A percentile compares a stretch with the other conserved stretches of the same genome.
Evolutionary conservation across 495 filamentous ascomycete species (phyloP).

Genomic region (Opeltia flavorubescens): DNA sequence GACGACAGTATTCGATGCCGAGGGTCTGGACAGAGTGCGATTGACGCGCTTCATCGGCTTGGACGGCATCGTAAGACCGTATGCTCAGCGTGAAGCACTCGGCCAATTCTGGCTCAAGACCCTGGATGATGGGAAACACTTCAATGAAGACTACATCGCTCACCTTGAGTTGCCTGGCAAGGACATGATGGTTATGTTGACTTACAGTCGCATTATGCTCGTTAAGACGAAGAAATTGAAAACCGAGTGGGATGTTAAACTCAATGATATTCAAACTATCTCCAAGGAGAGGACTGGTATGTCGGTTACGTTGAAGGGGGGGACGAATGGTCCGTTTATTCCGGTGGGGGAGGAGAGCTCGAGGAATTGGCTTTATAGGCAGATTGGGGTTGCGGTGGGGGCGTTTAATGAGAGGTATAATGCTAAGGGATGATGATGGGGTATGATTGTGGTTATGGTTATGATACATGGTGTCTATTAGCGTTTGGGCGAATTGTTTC

Average conservation of each 20-base stretch:
- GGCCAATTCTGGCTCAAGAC: conserved; percentile 99
- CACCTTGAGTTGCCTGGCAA: conserved; percentile 82
- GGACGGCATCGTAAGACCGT: conserved; percentile 89
- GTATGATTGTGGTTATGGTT: too few species aligned
- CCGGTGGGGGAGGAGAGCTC: conserved; percentile 80
- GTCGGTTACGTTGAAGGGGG: conserved; percentile 73
- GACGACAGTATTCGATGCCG: conserved; percentile 90
- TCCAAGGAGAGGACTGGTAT: conserved; percentile 91
- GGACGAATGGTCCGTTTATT: conserved; percentile 87
- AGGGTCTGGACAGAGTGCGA: conserved; percentile 86
- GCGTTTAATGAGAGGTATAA: conserved; percentile 60
- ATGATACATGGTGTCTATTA: too few species aligned
- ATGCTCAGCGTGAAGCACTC: conserved; percentile 87
- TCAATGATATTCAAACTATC: conserved; percentile 95
- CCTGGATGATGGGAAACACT: conserved; percentile 89
- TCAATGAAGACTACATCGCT: conserved; percentile 93
- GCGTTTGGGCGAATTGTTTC: too few species aligned
- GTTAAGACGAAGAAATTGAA: conserved; percentile 69
- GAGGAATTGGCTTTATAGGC: conserved; percentile 73
- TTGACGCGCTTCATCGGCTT: conserved; percentile 79
- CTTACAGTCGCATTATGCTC: conserved; percentile 82
- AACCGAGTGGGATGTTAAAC: conserved; percentile 87
- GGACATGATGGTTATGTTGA: conserved; percentile 91
- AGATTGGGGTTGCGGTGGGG: conserved; percentile 55
- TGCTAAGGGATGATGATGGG: conserved; percentile 39